Evolutionary conservation across 768 basidiomycete species (phyloP).

Genomic region (Mycena floridula): DNA sequence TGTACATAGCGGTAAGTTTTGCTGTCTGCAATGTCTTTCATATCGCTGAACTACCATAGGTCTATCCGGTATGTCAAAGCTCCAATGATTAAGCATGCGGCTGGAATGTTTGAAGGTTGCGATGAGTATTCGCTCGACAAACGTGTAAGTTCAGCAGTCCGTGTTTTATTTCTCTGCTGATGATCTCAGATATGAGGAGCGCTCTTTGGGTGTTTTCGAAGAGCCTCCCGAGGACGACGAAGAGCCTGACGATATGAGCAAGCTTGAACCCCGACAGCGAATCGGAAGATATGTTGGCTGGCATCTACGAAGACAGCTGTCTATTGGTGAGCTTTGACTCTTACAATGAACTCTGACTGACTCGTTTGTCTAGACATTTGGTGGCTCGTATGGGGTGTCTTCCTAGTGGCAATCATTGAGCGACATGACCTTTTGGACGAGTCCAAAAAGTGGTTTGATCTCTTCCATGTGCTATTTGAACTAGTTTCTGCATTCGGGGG

Average conservation of each 20-base stretch:
- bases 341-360: not conserved
- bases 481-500: slow-evolving; percentile 63
- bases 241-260: slow-evolving; percentile 34
- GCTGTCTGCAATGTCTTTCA: slow-evolving; percentile 1
- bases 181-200: slow-evolving; percentile 54
- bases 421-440: slow-evolving; percentile 48
- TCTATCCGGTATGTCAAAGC: slow-evolving; percentile 32
- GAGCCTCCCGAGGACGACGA: slow-evolving; percentile 42
- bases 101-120: slow-evolving; percentile 32
- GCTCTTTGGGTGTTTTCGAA: slow-evolving; percentile 63
- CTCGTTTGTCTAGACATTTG: slow-evolving; percentile 50
- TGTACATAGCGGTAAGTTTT: slow-evolving; percentile 54
- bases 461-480: slow-evolving; percentile 54
- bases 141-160: slow-evolving; percentile 47
- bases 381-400: slow-evolving; percentile 75
- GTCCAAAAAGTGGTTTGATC: slow-evolving; percentile 56
- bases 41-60: slow-evolving; percentile 18
- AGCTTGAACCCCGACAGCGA: slow-evolving; percentile 32
- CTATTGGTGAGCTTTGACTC: slow-evolving; percentile 36
- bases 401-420: slow-evolving; percentile 69
- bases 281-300: slow-evolving; percentile 39
- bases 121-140: slow-evolving; percentile 60
- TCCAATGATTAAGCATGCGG: not conserved
- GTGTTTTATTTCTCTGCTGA: slow-evolving; percentile 36
- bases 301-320: slow-evolving; percentile 63